Base-by-base conservation (phyloP, 352 stramenopile genomes). In the Globisporangium yorkense region DNA sequence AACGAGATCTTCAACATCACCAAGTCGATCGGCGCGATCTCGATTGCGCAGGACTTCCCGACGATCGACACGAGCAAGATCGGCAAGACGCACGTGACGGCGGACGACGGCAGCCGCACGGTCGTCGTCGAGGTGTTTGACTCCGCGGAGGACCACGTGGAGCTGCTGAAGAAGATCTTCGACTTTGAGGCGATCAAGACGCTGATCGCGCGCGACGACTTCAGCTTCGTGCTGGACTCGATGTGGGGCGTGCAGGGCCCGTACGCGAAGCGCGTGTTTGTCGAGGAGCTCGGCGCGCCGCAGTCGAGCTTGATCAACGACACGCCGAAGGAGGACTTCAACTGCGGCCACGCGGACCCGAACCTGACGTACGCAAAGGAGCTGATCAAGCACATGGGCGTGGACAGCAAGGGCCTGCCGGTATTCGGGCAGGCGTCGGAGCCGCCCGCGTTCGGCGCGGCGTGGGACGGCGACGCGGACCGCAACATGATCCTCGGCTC, bases 351-450 rank as follows among this genome's bases (percentile, higher is more conserved):
- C 72, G 97, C 97, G 31, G 97, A 99, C 80, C 97, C 97, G n/a
- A 99, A 99, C 78, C 71, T 99, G 48, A 98, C 92, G 51, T 99
- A 99, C 74, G 97, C 97, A 10, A 88, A 95, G 57, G 91, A 97
- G 49, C 72, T 99, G 27, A 97, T 98, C 43, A 89, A 96, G 72
- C 84, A 88, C 56, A 98, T 99, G 92, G 97, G 97, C 45, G 80
- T 99, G 27, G 83, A 94, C 61, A 62, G 54, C 57, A 91, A 96
- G 67, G 87, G 86, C 3, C 46, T 82, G 43, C 75, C 86, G 12
- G 82, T 96, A 31, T 57, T 73, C 27, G 92, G 92, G 52, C 94
- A 97, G 63, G 63, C 75, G 37, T 72, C 80, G 47, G 71, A 92
- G 57, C 69, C 77, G 15, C 76, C 74, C 57, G 60, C 84, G 33